Percentiles rank a stretch among this genome's conserved stretches.
Evolutionary conservation across 2,329 filamentous ascomycete genomes (phyloP).

Genomic region (Phaeosphaeria sp.): DNA sequence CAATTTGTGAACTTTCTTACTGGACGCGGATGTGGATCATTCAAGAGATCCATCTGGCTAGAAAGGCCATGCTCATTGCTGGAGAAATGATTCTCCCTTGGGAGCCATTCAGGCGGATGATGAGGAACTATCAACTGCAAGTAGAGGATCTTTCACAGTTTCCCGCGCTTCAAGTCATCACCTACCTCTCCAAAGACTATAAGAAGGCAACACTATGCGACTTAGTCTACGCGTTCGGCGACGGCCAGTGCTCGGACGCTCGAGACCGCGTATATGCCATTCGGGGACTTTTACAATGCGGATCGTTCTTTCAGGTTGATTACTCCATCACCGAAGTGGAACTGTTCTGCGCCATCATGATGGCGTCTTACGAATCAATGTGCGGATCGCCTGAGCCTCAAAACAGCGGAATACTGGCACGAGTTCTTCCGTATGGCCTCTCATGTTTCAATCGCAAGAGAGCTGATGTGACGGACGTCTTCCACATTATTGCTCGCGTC

Average conservation of each 20-base stretch:
- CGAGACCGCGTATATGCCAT: background rate
- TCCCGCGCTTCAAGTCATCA: background rate
- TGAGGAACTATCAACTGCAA: background rate
- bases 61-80: background rate
- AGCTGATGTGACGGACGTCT: too few species aligned
- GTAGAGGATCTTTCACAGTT: background rate
- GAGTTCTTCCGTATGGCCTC: too few species aligned
- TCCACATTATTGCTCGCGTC: too few species aligned
- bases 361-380: background rate
- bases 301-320: background rate
- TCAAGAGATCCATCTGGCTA: background rate
- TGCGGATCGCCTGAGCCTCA: background rate
- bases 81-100: background rate
- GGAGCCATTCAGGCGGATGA: background rate
- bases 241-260: background rate
- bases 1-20: background rate
- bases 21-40: background rate
- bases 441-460: too few species aligned
- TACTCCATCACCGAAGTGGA: background rate
- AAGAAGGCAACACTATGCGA: background rate
- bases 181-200: background rate
- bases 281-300: background rate
- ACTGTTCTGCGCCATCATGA: slow-evolving; percentile 3
- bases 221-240: background rate
- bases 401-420: too few species aligned